Evolutionary conservation across 768 basidiomycete genomes (phyloP).

Genomic region (Rubroboletus satanas): DNA sequence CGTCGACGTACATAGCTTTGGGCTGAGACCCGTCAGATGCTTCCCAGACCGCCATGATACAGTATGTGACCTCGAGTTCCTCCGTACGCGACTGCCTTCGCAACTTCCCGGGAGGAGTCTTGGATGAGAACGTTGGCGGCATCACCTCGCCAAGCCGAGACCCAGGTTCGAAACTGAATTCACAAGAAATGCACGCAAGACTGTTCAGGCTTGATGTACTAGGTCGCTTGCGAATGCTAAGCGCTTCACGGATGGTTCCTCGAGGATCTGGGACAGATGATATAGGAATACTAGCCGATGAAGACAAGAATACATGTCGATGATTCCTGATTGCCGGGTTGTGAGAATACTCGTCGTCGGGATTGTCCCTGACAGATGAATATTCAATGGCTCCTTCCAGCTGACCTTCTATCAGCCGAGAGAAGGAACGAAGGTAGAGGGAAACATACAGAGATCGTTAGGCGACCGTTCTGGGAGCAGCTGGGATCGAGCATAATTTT

Average conservation of each 20-base stretch:
- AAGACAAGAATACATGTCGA: slow-evolving; percentile 49
- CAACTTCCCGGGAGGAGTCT: slow-evolving; percentile 28
- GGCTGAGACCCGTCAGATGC: slow-evolving; percentile 42
- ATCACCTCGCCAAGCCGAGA: slow-evolving; percentile 52
- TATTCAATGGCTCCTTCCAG: slow-evolving; percentile 62
- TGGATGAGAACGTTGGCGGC: slow-evolving; percentile 53
- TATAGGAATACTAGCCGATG: slow-evolving; percentile 43
- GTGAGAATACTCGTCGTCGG: slow-evolving; percentile 18
- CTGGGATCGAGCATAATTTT: slow-evolving; percentile 53
- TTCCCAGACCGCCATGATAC: slow-evolving; percentile 57
- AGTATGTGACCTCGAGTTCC: slow-evolving; percentile 49
- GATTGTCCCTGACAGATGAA: slow-evolving; percentile 23
- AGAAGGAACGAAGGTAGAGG: neutral
- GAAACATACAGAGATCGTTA: slow-evolving; percentile 50
- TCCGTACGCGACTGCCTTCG: slow-evolving; percentile 30
- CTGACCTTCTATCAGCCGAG: slow-evolving; percentile 32
- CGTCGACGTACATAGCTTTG: slow-evolving; percentile 46
- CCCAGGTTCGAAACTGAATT: slow-evolving; percentile 55
- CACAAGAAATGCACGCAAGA: slow-evolving; percentile 29
- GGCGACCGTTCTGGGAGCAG: slow-evolving; percentile 50
- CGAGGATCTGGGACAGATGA: slow-evolving; percentile 25
- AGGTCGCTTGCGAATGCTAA: slow-evolving; percentile 45
- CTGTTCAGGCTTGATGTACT: slow-evolving; percentile 40
- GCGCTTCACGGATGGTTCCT: slow-evolving; percentile 26
- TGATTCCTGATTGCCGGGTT: slow-evolving; percentile 20